A percentile compares a stretch with the other conserved stretches of the same genome.
Evolutionary conservation across 164 flowering plant genomes (phyloP).

Genomic region (Akebia trifoliata): DNA sequence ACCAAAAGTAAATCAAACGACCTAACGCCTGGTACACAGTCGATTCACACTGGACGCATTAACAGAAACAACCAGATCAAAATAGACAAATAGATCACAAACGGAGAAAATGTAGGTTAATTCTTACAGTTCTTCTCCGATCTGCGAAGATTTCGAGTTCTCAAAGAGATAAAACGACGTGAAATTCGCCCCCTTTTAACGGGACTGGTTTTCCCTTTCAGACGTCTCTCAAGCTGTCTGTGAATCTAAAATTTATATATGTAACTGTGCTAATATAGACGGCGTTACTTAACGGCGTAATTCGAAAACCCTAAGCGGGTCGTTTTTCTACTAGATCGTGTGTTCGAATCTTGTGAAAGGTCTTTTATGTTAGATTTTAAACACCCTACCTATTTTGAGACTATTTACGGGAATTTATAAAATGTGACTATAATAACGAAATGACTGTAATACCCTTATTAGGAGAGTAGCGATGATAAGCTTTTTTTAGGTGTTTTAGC

Average conservation of each 20-base stretch:
- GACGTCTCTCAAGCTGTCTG: slow-evolving; percentile 2
- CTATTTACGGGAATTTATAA: not conserved
- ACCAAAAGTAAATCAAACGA: not conserved
- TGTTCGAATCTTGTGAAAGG: slow-evolving; percentile 13
- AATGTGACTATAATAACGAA: not conserved
- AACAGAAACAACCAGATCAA: slow-evolving; percentile 7
- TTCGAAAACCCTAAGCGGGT: slow-evolving; percentile 12
- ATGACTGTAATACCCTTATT: not conserved
- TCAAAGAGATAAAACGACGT: not conserved
- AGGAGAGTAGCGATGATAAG: not conserved
- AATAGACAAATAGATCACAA: slow-evolving; percentile 2
- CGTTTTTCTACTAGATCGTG: not conserved
- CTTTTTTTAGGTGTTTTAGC: not conserved
- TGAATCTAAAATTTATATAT: not conserved
- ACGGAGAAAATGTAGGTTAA: slow-evolving; percentile 5
- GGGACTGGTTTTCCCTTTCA: slow-evolving; percentile 4
- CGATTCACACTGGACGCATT: slow-evolving; percentile 17
- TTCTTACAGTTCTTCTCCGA: slow-evolving; percentile 30
- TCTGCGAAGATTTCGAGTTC: slow-evolving; percentile 26
- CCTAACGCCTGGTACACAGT: not conserved
- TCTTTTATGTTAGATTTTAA: not conserved
- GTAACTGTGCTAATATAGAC: slow-evolving; percentile 10
- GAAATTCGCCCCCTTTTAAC: not conserved
- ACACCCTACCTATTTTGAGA: not conserved
- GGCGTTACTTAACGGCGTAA: slow-evolving; percentile 23